Percentiles rank a stretch among this genome's conserved stretches.
phyloP scores from a whole-genome alignment of 768 basidiomycete genomes.

The Rhizopogon vesiculosus region DNA sequence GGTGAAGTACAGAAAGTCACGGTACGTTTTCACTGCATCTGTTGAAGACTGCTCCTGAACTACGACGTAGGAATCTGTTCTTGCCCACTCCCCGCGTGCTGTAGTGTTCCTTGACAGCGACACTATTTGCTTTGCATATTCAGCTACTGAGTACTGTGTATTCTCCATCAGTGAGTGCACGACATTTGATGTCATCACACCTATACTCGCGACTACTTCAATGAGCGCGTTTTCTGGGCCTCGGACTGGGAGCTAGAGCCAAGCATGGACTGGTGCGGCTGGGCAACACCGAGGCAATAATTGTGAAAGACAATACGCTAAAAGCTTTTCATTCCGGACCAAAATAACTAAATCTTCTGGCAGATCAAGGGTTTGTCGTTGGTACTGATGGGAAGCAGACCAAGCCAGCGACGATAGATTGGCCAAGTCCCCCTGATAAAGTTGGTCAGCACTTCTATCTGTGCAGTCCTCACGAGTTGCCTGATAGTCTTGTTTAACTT shows the following conservation, averaged over 20 bases:
- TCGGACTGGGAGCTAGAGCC: constrained; percentile 70
- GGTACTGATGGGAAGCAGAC: constrained; percentile 54
- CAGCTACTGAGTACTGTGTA: too few species aligned
- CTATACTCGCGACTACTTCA: too few species aligned
- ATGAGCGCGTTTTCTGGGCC: constrained; percentile 46
- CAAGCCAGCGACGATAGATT: constrained; percentile 50
- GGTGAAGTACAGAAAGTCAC: constrained; percentile 71
- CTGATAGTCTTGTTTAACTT: constrained; percentile 41
- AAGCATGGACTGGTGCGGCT: constrained; percentile 60
- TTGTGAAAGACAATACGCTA: constrained; percentile 74
- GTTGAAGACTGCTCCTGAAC: not conserved
- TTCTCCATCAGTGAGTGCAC: too few species aligned
- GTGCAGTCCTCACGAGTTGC: constrained; percentile 59
- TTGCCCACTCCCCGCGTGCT: too few species aligned
- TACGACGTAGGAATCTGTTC: constrained; percentile 58
- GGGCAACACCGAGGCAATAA: constrained; percentile 58
- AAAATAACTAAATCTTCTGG: not conserved
- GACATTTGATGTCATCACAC: too few species aligned
- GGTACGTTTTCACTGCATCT: constrained; percentile 34
- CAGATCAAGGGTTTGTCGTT: constrained; percentile 69
- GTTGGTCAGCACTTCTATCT: constrained; percentile 46
- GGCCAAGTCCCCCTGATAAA: constrained; percentile 83
- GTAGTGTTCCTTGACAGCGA: too few species aligned
- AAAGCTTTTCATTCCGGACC: not conserved
- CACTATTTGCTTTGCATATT: too few species aligned